Conservation (phyloP, 257 asterid genomes). For the Datura wrightii region DNA sequence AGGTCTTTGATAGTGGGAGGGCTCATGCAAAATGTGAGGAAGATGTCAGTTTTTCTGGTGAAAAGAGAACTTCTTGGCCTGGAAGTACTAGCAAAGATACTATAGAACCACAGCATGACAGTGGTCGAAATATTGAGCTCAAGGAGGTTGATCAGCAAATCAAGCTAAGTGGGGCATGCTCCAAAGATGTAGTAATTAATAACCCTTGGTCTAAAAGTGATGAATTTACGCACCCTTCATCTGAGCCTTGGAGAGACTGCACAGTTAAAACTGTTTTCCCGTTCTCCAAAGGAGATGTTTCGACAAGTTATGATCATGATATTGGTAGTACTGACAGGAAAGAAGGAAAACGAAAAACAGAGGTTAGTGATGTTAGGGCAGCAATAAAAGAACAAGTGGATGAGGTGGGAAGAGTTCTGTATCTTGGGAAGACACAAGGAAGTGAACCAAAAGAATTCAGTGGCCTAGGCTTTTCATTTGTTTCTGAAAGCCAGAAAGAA, state of each 20-base stretch:
- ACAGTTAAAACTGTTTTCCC: slow-evolving; percentile 74
- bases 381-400: slow-evolving; percentile 84
- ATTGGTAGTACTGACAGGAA: slow-evolving; percentile 50
- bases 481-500: slow-evolving; percentile 73
- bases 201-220: slow-evolving; percentile 61
- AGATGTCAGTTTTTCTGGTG: slow-evolving; percentile 53
- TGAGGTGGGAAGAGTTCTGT: slow-evolving; percentile 84
- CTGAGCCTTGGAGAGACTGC: slow-evolving; percentile 69
- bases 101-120: slow-evolving; percentile 43
- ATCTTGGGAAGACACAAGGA: slow-evolving; percentile 69
- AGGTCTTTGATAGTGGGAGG: slow-evolving; percentile 51
- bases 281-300: slow-evolving; percentile 59
- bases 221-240: slow-evolving; percentile 50
- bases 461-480: slow-evolving; percentile 57
- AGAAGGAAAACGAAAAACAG: slow-evolving; percentile 68
- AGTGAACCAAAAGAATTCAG: slow-evolving; percentile 60
- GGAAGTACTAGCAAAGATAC: slow-evolving; percentile 55
- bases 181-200: slow-evolving; percentile 53
- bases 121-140: slow-evolving; percentile 53
- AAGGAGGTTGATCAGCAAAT: slow-evolving; percentile 59
- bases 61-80: slow-evolving; percentile 62
- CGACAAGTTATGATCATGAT: slow-evolving; percentile 62
- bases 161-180: slow-evolving; percentile 45
- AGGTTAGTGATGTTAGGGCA: slow-evolving; percentile 57
- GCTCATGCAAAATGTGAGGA: slow-evolving; percentile 51